A percentile compares a stretch with the other conserved stretches of the same genome.
phyloP scores from a whole-genome alignment of 495 filamentous ascomycete species.

The Umbilicaria muhlenbergii region DNA sequence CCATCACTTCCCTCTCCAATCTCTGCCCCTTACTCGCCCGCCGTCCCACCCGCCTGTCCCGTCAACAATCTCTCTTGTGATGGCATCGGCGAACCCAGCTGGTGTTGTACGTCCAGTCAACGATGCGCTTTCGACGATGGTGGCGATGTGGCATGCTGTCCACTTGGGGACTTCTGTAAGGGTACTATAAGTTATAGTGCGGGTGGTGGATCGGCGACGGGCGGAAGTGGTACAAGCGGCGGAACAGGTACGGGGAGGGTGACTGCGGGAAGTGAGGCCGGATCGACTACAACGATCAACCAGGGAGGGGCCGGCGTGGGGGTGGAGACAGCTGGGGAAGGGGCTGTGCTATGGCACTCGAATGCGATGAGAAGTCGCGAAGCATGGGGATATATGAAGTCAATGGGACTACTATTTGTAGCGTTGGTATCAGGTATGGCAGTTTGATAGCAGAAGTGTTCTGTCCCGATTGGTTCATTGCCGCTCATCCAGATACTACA shows the following conservation, averaged over 20 bases:
- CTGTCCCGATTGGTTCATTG: too few relatives aligned
- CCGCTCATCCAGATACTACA: too few relatives aligned
- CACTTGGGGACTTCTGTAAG: constrained; percentile 1
- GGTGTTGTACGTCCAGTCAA: neutral
- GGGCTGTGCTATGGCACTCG: too few relatives aligned
- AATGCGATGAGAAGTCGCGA: too few relatives aligned
- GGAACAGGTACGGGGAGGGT: neutral
- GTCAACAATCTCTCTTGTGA: neutral
- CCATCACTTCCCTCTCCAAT: constrained; percentile 10
- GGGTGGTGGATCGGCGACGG: neutral
- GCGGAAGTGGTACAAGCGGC: neutral
- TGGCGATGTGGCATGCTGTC: constrained; percentile 1
- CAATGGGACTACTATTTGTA: too few relatives aligned
- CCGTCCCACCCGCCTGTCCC: neutral
- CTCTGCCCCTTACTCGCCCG: neutral
- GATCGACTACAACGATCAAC: too few relatives aligned
- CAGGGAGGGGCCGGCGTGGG: too few relatives aligned
- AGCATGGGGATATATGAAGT: too few relatives aligned
- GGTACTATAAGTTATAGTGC: constrained; percentile 1
- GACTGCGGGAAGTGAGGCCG: too few relatives aligned
- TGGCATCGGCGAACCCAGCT: neutral
- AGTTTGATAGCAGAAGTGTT: too few relatives aligned
- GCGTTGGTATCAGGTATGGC: too few relatives aligned
- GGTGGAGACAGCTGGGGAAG: too few relatives aligned
- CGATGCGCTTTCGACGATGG: constrained; percentile 1